Conservation (phyloP, 2,329 filamentous ascomycete genomes). For the Claviceps pazoutovae region DNA sequence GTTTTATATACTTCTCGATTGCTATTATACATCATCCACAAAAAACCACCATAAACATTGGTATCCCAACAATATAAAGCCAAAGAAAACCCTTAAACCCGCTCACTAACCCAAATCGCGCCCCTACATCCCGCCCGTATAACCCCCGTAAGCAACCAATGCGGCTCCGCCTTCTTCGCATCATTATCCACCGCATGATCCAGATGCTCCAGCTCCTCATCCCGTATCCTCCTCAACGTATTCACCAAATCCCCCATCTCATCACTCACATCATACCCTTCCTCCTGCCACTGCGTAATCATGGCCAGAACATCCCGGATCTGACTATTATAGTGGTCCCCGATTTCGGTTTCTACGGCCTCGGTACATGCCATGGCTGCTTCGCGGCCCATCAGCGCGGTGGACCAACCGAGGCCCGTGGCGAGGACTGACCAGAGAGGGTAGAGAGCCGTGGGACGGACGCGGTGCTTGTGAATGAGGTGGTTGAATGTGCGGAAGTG, state of each 20-base stretch:
- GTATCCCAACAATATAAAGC: neutral
- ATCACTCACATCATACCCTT: conserved; percentile 66
- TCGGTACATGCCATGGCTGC: conserved; percentile 98
- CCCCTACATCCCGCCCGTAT: conserved; percentile 84
- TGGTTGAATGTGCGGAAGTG: conserved; percentile 79
- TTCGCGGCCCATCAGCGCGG: conserved; percentile 76
- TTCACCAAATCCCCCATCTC: conserved; percentile 61
- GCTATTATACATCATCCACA: no score
- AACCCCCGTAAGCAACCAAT: conserved; percentile 74
- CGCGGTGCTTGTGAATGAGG: conserved; percentile 70
- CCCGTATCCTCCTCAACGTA: conserved; percentile 70
- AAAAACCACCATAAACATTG: no score
- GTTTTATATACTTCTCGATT: no score
- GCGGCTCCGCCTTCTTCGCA: conserved; percentile 75
- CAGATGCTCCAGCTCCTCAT: conserved; percentile 93
- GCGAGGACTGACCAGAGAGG: conserved; percentile 77
- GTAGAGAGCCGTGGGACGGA: conserved; percentile 86
- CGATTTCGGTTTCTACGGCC: conserved; percentile 96
- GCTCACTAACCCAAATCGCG: conserved; percentile 84
- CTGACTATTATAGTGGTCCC: conserved; percentile 88
- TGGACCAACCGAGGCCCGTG: conserved; percentile 74
- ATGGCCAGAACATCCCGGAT: conserved; percentile 71
- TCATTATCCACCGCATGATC: conserved; percentile 92
- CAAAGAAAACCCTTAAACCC: conserved; percentile 32
- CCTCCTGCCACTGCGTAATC: conserved; percentile 58